Base-by-base conservation (phyloP, 2,329 filamentous ascomycete species). In the Arthroderma uncinatum region DNA sequence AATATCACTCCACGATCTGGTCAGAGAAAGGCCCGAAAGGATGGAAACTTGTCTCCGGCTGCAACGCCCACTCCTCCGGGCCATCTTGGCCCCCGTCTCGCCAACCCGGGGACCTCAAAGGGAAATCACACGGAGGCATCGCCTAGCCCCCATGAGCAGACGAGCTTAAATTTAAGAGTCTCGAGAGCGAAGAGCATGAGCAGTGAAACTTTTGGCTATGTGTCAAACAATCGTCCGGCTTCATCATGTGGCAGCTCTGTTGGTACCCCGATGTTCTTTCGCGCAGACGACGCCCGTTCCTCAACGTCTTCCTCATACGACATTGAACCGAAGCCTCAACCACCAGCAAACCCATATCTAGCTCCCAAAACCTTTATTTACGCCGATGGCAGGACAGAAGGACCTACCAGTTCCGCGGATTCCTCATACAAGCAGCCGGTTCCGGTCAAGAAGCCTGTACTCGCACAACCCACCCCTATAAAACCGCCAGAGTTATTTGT, bases 1-100 rank as follows among this genome's bases (percentile, higher is more conserved):
- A 90, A 88, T 68, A 75, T 90, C 67, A 94, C 90, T 2, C 88
- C 89, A 54, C 82, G 90, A 62, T 89, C 89, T 7, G 86, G 85
- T 7, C 77, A 83, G 53, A 80, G 90, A 60, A 88, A 83, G 68
- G 83, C 77, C 63, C 83, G 89, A 63, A 80, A 84, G 58, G 83
- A 88, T 68, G 89, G 85, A 69, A 73, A 79, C 25, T 81, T 79
- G 33, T 89, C 89, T 1, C 85, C 87, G 2, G 81, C 71, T 60
- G 78, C 76, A 57, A 86, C 70, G 23, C 62, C 68, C 53, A 65
- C 63, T 33, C 65, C 63, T 34, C 36, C 50, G 33, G 36, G 12
- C 28, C 50, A 53, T 53, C 33, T 53, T 34, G 50, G 33, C 23
- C 50, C 50, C 36, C 50, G 50, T 53, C 50, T 53, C 4, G 50